Base-by-base conservation (phyloP, 164 flowering plant species). In the Chimonanthus salicifolius region DNA sequence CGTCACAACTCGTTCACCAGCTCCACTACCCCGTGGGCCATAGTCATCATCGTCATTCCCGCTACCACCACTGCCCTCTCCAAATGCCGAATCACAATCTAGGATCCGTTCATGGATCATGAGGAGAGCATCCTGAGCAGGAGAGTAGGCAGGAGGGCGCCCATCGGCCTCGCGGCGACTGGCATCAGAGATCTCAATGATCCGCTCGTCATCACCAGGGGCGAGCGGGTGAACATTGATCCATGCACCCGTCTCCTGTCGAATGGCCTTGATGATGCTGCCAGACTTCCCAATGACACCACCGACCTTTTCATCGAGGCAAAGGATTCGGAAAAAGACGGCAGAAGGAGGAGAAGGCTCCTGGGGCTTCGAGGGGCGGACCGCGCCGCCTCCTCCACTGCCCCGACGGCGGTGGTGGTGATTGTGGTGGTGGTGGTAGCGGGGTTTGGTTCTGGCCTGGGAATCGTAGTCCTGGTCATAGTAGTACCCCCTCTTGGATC, bases 241-340 rank as follows among this genome's bases (percentile, higher is more conserved):
- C 94, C 92, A 96, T 20, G 98, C 98, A n/a, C 98, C 98, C 2
- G 99, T 92, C 43, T 89, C 95, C 71, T 92, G 97, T 73, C 96
- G 82, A 43, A 96, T 88, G 20, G 92, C 82, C 83, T 96, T 94
- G 48, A 96, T 89, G 2, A 92, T 90, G 77, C 89, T 86, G 6
- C 99, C 98, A 11, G 94, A 86, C 77, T 96, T 96, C 33, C 99
- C 99, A 15, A 94, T 89, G 47, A 96, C 99, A 0, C 97, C 93
- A 0, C 94, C 98, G 2, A 89, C 94, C 78, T 86, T 92, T 46
- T 80, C 68, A 69, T 96, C 98, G 51, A 87, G 97, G 71, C 99
- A 94, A 15, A 96, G 83, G 58, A 94, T 92, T 71, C 97, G 81
- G 80, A 87, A 96, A 60, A 81, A 86, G 0, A 94, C 91, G 3